Percentiles rank a stretch among this genome's conserved stretches.
Evolutionary conservation across 768 basidiomycete genomes (phyloP).

Genomic region (Omphalotus guepiniiformis): DNA sequence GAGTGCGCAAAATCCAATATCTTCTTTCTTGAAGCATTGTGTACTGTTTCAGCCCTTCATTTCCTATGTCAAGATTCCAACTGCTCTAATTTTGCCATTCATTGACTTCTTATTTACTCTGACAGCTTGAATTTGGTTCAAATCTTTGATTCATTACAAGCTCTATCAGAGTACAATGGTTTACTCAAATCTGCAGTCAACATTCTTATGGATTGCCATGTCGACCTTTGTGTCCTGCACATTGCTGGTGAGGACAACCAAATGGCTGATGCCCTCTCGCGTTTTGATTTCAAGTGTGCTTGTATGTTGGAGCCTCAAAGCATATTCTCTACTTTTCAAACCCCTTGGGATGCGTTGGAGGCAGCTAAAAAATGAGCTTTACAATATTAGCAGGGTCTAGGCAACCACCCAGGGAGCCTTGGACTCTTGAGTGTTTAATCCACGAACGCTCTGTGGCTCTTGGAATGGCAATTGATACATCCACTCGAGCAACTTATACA

Average conservation of each 20-base stretch:
- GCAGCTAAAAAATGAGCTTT: slow-evolving; percentile 17
- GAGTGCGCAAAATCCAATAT: slow-evolving; percentile 8
- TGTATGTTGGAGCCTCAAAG: not conserved
- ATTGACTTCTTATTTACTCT: slow-evolving; percentile 17
- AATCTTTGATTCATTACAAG: slow-evolving; percentile 23
- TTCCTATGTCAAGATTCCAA: not conserved
- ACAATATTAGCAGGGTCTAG: slow-evolving; percentile 11
- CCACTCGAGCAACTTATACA: slow-evolving; percentile 19
- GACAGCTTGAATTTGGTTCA: slow-evolving; percentile 26
- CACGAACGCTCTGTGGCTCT: slow-evolving; percentile 23
- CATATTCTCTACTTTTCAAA: slow-evolving; percentile 7
- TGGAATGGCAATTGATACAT: slow-evolving; percentile 17
- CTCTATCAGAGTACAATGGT: slow-evolving; percentile 18
- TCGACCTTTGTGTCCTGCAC: slow-evolving; percentile 21
- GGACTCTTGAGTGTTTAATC: slow-evolving; percentile 29
- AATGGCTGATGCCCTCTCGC: slow-evolving; percentile 26
- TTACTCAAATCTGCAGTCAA: slow-evolving; percentile 22
- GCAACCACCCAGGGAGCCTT: slow-evolving; percentile 29
- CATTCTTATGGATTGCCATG: slow-evolving; percentile 6
- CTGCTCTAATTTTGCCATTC: not conserved
- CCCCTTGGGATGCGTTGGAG: slow-evolving; percentile 27
- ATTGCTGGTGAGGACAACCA: slow-evolving; percentile 17
- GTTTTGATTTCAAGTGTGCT: slow-evolving; percentile 8
- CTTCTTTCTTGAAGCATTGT: slow-evolving; percentile 24
- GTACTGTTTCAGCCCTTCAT: slow-evolving; percentile 18